phyloP scores from a whole-genome alignment of 2,329 filamentous ascomycete species.

The Amesomyces nigricolor region DNA sequence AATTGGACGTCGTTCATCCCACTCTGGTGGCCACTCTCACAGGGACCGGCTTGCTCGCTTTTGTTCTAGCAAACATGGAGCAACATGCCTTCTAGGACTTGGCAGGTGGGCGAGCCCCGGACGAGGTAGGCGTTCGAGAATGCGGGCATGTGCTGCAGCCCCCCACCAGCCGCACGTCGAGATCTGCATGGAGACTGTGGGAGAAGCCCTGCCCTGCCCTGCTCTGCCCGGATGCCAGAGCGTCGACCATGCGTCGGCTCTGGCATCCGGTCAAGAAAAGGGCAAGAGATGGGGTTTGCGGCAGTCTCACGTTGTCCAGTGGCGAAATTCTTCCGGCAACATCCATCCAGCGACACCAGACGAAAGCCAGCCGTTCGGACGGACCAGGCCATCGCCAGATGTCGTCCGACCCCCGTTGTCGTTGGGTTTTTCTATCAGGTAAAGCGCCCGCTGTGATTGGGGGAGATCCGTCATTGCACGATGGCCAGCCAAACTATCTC shows the following conservation, averaged over 20 bases:
- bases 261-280: too few relatives aligned
- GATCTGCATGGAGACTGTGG: too few relatives aligned
- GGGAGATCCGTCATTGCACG: not conserved
- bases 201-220: too few relatives aligned
- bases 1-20: conserved; percentile 6
- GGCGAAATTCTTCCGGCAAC: too few relatives aligned
- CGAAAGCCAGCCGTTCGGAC: not conserved
- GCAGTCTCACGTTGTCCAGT: too few relatives aligned
- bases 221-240: too few relatives aligned
- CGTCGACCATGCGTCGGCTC: too few relatives aligned
- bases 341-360: too few relatives aligned
- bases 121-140: not conserved
- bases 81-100: not conserved
- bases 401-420: too few relatives aligned
- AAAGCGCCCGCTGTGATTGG: not conserved
- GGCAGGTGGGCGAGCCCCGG: not conserved
- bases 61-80: too few relatives aligned
- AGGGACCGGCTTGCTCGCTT: not conserved
- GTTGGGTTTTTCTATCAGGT: conserved; percentile 8
- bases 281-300: too few relatives aligned
- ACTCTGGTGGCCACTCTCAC: conserved; percentile 11
- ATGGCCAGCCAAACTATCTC: not conserved
- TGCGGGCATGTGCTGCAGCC: not conserved
- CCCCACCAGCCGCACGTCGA: not conserved
- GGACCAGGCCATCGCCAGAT: not conserved